phyloP scores from a whole-genome alignment of 805 yeast genomes.

The Nakazawaea molendinolei region DNA sequence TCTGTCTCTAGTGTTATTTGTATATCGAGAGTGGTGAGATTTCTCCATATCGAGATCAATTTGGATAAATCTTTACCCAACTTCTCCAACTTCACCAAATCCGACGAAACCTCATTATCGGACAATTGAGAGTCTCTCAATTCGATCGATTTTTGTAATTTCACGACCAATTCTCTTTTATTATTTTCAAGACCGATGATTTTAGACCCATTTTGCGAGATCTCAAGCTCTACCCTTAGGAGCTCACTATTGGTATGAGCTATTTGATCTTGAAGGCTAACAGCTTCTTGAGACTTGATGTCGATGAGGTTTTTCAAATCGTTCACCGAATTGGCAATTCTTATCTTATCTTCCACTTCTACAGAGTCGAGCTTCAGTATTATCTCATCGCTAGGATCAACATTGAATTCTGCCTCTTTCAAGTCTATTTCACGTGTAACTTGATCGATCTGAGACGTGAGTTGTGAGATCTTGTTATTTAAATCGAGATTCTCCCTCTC shows the following conservation, averaged over 20 bases:
- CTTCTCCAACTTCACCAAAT: conserved; percentile 1
- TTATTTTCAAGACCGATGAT: background rate
- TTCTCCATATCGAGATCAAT: conserved; percentile 1
- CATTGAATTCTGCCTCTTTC: conserved; percentile 6
- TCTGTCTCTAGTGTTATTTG: too few relatives aligned
- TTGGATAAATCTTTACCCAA: conserved; percentile 3
- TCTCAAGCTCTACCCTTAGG: background rate
- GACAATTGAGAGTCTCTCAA: background rate
- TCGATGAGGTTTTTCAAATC: conserved; percentile 3
- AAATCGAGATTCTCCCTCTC: too few relatives aligned
- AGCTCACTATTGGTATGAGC: background rate
- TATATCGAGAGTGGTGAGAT: too few relatives aligned
- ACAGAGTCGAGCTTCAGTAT: conserved; percentile 13
- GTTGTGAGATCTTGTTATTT: conserved; percentile 20
- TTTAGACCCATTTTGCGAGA: background rate
- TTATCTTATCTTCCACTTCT: conserved; percentile 3
- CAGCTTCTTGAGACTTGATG: background rate
- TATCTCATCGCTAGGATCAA: conserved; percentile 11
- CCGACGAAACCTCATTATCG: background rate
- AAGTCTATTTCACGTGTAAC: conserved; percentile 10
- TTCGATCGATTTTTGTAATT: background rate
- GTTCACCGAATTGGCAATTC: conserved; percentile 2
- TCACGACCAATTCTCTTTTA: background rate
- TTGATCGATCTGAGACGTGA: too few relatives aligned
- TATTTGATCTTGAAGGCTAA: background rate